Percentiles rank a stretch among this genome's conserved stretches.
These are phyloP conservation scores for Eremothecium cymbalariae DNA, from an alignment of 1,139 yeast genomes.

Conservation along the genomic window DNA sequence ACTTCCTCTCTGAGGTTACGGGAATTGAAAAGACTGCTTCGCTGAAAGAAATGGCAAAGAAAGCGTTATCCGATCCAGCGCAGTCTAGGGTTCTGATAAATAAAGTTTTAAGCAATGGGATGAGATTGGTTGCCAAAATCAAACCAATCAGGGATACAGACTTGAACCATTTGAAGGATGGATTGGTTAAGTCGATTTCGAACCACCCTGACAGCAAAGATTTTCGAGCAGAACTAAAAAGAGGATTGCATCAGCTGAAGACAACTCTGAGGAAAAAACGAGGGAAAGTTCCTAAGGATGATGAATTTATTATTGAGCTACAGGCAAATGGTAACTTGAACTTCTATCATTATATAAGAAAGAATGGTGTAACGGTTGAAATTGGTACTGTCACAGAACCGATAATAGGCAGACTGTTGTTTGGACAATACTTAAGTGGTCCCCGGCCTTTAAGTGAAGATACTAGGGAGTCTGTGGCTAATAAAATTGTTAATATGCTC, in stretches of 20 bases:
- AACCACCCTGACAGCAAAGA: constrained; percentile 32
- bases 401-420: constrained; percentile 42
- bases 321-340: constrained; percentile 40
- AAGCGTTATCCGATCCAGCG: constrained; percentile 51
- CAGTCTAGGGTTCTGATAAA: constrained; percentile 48
- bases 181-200: constrained; percentile 61
- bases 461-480: constrained; percentile 31
- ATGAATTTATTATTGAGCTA: constrained; percentile 46
- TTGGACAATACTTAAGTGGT: constrained; percentile 53
- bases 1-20: constrained; percentile 33
- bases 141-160: constrained; percentile 87
- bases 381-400: constrained; percentile 48
- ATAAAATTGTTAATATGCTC: constrained; percentile 23
- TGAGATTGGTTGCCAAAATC: constrained; percentile 62
- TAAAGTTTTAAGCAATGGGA: constrained; percentile 49
- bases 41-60: constrained; percentile 44
- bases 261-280: constrained; percentile 41
- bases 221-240: constrained; percentile 34
- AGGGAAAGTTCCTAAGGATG: constrained; percentile 62
- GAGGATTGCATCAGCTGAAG: constrained; percentile 52
- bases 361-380: constrained; percentile 27
- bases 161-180: constrained; percentile 80
- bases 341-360: constrained; percentile 38
- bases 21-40: constrained; percentile 29
- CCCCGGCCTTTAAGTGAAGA: constrained; percentile 44